Base-by-base conservation (phyloP, 2,329 filamentous ascomycete genomes). In the Celoporthe dispersa region DNA sequence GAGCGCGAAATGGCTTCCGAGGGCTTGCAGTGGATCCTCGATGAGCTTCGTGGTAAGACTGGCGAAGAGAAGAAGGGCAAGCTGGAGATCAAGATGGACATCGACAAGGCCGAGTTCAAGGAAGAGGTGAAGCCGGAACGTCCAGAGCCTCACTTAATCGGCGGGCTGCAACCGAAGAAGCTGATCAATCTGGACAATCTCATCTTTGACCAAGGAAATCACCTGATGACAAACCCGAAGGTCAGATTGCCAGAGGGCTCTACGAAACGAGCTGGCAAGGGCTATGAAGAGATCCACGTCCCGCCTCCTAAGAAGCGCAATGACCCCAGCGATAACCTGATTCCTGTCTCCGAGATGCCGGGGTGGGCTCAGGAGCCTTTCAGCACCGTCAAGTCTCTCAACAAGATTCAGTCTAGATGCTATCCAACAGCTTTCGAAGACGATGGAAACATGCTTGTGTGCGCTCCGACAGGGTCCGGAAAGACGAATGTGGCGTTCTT, bases 401-500 rank as follows among this genome's bases (percentile, higher is more conserved):
- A 99, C 82, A 93, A 94, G 73, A 96, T 99, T 55, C 96, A 99
- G 82, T 96, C 95, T 3, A 94, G 92, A 79, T 98, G 95, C 79
- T 99, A 90, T 78, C 92, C 94, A 1, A 90, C 92, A 2, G 96
- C 96, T 0, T 99, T 99, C 77, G 87, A 94, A 71, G 92, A 95
- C 72, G 97, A 99, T 78, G 95, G 94, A 41, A 99, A 99, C 79
- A 94, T 99, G 93, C 91, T 99, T 68, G 92, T 99, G 77, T 99
- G 96, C 80, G 97, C 96, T 8, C 96, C 96, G 1, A 99, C 96
- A 64, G 96, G 96, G 74, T 97, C 94, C 79, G 96, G 96, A 78
- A 99, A 99, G 84, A 99, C 96, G 1, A 99, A 99, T 77, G 96
- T 99, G 66, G 95, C 95, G 57, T 98, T 99, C 95, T 85, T 99